A percentile compares a stretch with the other conserved stretches of the same genome.
Evolutionary conservation across 768 basidiomycete genomes (phyloP).

Genomic region (Phaffia tasmanica): DNA sequence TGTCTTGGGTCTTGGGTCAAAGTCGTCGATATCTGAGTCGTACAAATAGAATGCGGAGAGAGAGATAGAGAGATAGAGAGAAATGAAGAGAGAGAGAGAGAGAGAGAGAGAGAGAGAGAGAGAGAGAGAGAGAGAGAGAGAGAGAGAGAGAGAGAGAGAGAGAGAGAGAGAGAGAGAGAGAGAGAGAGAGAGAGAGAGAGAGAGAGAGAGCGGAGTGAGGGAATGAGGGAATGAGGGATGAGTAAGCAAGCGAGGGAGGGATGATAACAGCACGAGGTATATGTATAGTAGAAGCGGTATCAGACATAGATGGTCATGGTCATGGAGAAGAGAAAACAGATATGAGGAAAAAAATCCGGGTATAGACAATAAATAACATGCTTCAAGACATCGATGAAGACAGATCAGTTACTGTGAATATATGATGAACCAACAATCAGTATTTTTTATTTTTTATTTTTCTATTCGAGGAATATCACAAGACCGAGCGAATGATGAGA

Average conservation of each 20-base stretch:
- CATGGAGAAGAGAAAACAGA: not conserved
- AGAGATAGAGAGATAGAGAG: constrained; percentile 1
- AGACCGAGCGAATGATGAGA: not conserved
- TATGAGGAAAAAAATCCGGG: not conserved
- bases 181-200: not conserved
- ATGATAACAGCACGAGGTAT: too few species aligned
- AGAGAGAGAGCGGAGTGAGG: not conserved
- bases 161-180: not conserved
- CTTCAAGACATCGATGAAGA: constrained; percentile 19
- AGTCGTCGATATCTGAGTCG: too few species aligned
- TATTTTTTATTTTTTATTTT: too few species aligned
- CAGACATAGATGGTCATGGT: not conserved
- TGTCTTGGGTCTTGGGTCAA: too few species aligned
- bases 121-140: not conserved
- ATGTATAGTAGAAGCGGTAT: too few species aligned
- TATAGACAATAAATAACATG: not conserved
- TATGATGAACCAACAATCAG: not conserved
- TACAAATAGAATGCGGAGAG: too few species aligned
- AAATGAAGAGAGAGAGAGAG: not conserved
- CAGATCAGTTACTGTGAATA: constrained; percentile 22
- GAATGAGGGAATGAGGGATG: not conserved
- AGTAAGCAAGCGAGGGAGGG: not conserved
- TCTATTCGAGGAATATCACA: too few species aligned
- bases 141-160: not conserved
- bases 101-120: not conserved